Evolutionary conservation across 495 filamentous ascomycete genomes (phyloP).

Genomic region (Hypomontagnella submonticulosa): DNA sequence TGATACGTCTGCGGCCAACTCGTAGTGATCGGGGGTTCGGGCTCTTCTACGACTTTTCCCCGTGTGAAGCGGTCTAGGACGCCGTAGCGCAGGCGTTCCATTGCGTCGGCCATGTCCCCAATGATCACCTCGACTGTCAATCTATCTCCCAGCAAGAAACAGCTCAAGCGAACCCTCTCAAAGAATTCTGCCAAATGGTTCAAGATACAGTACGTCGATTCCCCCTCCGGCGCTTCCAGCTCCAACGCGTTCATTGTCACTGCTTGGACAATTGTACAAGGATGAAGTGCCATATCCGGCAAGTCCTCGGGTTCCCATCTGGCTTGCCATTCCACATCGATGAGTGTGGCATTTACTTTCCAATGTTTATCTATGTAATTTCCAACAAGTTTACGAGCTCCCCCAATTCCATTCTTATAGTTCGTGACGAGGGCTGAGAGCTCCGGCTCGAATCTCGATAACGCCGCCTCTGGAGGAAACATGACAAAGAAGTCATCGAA

Average conservation of each 20-base stretch:
- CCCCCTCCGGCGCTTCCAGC: neutral
- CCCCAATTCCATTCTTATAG: constrained; percentile 14
- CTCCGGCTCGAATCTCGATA: constrained; percentile 35
- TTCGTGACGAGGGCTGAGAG: constrained; percentile 36
- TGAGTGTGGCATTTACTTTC: constrained; percentile 49
- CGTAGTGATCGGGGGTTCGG: constrained; percentile 12
- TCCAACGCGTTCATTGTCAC: neutral
- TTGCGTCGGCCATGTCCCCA: constrained; percentile 45
- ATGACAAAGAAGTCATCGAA: constrained; percentile 46
- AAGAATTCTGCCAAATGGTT: constrained; percentile 27
- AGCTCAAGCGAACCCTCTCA: constrained; percentile 18
- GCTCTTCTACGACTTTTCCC: neutral
- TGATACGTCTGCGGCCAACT: constrained; percentile 50
- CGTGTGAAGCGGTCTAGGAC: constrained; percentile 39
- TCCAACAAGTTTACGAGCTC: constrained; percentile 27
- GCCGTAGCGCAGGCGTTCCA: constrained; percentile 48
- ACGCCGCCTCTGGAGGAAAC: constrained; percentile 41
- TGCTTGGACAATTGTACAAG: constrained; percentile 2
- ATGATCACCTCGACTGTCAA: constrained; percentile 44
- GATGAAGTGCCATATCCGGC: neutral
- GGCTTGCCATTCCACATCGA: constrained; percentile 44
- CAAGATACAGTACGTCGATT: constrained; percentile 13
- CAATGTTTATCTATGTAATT: constrained; percentile 46
- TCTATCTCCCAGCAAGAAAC: constrained; percentile 27
- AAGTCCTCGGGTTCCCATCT: constrained; percentile 8